A percentile compares a stretch with the other conserved stretches of the same genome.
Conservation (phyloP, 805 yeast genomes). For the Kluyveromyces dobzhanskii region DNA sequence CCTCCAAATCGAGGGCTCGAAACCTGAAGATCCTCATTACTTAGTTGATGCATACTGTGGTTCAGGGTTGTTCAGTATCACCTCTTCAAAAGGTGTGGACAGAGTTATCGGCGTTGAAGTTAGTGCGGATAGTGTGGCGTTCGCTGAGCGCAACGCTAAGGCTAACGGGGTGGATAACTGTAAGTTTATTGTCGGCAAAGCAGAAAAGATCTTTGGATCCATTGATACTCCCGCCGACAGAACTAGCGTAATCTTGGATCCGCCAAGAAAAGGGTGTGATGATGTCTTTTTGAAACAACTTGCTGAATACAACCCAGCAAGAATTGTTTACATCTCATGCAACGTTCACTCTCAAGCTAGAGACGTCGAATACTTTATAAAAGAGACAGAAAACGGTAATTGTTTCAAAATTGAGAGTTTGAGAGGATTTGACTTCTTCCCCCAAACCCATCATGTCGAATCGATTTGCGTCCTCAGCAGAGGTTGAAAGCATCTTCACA, state of each 20-base stretch:
- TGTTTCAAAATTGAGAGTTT: constrained; percentile 69
- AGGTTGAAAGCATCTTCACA: constrained; percentile 6
- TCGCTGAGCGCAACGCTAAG: constrained; percentile 76
- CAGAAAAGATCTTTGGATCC: constrained; percentile 76
- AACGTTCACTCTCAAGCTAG: constrained; percentile 97
- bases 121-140: constrained; percentile 80
- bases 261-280: constrained; percentile 97
- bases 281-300: constrained; percentile 78
- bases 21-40: constrained; percentile 45
- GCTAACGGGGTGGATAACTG: constrained; percentile 72
- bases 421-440: constrained; percentile 94
- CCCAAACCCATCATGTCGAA: constrained; percentile 90
- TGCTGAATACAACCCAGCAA: constrained; percentile 72
- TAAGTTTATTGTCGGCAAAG: constrained; percentile 81
- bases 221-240: constrained; percentile 65
- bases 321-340: constrained; percentile 91
- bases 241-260: constrained; percentile 90
- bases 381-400: constrained; percentile 51
- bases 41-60: constrained; percentile 96
- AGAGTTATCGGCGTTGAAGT: constrained; percentile 90
- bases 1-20: constrained; percentile 38
- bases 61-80: constrained; percentile 84
- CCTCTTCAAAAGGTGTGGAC: constrained; percentile 75
- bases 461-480: constrained; percentile 65
- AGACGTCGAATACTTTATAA: constrained; percentile 77